A percentile compares a stretch with the other conserved stretches of the same genome.
Conservation (phyloP, 352 stramenopile genomes). For the Globisporangium cystogenes region DNA sequence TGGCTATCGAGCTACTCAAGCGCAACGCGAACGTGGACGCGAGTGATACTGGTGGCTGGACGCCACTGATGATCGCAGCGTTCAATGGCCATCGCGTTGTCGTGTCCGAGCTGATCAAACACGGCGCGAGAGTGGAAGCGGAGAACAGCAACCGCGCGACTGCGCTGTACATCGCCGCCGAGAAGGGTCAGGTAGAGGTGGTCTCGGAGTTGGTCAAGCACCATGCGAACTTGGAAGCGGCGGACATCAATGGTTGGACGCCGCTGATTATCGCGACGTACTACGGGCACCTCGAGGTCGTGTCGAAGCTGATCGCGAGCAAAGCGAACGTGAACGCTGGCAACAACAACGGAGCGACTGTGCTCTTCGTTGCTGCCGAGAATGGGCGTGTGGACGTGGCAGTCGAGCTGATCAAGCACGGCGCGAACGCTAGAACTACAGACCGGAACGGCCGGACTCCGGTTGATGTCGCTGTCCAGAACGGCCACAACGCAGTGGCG, state of each 20-base stretch:
- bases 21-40: background rate
- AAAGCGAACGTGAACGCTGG: background rate
- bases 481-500: background rate
- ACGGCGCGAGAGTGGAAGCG: no score
- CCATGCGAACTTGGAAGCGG: background rate
- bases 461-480: background rate
- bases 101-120: no score
- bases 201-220: background rate
- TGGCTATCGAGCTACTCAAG: background rate
- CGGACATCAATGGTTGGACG: background rate
- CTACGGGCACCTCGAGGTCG: background rate
- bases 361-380: background rate
- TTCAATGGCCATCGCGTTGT: no score
- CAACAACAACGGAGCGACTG: background rate
- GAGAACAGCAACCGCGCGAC: background rate
- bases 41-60: no score
- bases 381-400: background rate
- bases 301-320: background rate
- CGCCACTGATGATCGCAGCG: no score
- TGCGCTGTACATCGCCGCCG: background rate
- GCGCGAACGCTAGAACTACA: background rate
- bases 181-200: background rate
- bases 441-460: background rate
- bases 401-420: no score
- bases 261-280: background rate